These are phyloP conservation scores for Mimosa pudica DNA, from an alignment of 306 rosid genomes.

Conservation along the genomic window DNA sequence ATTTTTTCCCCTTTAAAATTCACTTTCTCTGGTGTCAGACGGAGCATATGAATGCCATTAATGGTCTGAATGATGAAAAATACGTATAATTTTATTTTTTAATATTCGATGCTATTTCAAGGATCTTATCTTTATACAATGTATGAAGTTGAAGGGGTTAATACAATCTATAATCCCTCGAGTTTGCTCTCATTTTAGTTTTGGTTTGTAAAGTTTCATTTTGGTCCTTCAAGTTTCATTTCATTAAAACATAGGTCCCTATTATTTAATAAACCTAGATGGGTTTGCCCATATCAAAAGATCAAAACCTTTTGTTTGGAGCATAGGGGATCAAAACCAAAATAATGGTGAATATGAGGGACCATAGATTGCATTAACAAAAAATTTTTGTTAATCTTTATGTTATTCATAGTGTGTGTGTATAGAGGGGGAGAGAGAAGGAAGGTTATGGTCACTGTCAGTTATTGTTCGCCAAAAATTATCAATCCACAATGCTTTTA, in stretches of 20 bases:
- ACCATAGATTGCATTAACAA: no score
- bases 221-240: no score
- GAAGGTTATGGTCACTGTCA: background rate
- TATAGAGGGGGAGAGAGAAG: background rate
- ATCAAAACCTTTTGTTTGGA: no score
- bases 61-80: background rate
- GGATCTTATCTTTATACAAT: background rate
- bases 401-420: background rate
- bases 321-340: no score
- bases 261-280: no score
- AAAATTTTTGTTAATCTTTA: background rate
- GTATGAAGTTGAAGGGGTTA: background rate
- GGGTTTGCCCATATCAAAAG: no score
- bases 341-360: no score
- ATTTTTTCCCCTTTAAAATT: background rate
- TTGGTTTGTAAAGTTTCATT: no score
- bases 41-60: slow-evolving; percentile 23
- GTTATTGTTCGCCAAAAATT: background rate
- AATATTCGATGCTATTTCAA: background rate
- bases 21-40: slow-evolving; percentile 21
- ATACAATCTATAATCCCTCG: no score
- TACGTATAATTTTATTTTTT: background rate
- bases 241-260: no score
- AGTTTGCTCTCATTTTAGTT: no score
- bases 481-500: background rate